phyloP scores from a whole-genome alignment of 2,329 filamentous ascomycete species.

The Botrytis deweyae region DNA sequence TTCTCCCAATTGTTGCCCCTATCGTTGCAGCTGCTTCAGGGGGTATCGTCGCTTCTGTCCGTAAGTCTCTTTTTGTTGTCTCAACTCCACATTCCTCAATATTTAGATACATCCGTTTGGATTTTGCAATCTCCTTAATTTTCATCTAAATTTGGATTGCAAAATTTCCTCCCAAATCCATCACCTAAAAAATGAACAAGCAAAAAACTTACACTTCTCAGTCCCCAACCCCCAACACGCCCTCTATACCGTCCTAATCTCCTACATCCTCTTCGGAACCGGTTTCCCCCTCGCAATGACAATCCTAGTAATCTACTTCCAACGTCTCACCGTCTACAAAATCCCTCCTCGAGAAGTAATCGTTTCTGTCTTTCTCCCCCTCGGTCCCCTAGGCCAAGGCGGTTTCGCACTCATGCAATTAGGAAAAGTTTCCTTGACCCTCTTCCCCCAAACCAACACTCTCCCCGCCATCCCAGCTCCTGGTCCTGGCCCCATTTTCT shows the following conservation, averaged over 20 bases:
- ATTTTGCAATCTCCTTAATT: not conserved
- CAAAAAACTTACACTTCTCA: not conserved
- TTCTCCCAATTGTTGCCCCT: constrained; percentile 65
- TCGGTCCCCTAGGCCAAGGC: constrained; percentile 66
- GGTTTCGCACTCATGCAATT: constrained; percentile 51
- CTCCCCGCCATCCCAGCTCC: constrained; percentile 39
- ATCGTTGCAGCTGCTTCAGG: constrained; percentile 66
- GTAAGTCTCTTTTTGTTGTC: not conserved
- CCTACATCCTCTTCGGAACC: constrained; percentile 68
- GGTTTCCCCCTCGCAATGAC: constrained; percentile 60
- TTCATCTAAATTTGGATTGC: not conserved
- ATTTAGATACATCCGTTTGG: not conserved
- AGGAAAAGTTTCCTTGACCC: constrained; percentile 48
- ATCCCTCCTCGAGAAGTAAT: constrained; percentile 66
- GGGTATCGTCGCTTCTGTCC: constrained; percentile 59
- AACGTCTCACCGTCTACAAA: constrained; percentile 64
- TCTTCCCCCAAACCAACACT: constrained; percentile 43
- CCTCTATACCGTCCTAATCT: constrained; percentile 60
- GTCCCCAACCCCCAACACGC: constrained; percentile 55
- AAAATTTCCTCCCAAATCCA: too few species aligned
- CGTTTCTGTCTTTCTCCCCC: constrained; percentile 65
- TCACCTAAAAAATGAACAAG: not conserved
- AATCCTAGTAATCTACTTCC: constrained; percentile 67
- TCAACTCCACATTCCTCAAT: not conserved
- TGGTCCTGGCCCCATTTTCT: constrained; percentile 58